Evolutionary conservation across 192 early-diverging fungal species (phyloP).

Genomic region (Entrophospora sp.): DNA sequence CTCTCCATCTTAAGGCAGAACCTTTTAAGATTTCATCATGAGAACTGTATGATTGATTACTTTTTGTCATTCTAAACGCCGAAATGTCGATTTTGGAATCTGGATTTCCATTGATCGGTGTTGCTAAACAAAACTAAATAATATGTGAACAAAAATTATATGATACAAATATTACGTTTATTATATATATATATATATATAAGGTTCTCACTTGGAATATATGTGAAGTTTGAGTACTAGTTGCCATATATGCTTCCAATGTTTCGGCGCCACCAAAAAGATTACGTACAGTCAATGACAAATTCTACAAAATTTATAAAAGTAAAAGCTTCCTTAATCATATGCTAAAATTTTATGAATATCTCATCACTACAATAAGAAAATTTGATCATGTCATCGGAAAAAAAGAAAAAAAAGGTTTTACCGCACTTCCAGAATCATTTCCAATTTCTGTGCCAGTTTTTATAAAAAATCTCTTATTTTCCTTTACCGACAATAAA

Average conservation of each 20-base stretch:
- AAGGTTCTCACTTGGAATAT: conserved; percentile 40
- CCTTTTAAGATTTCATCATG: conserved; percentile 69
- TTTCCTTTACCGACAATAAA: conserved; percentile 61
- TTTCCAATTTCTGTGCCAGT: conserved; percentile 90
- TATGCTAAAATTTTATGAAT: no score
- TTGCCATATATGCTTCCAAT: conserved; percentile 60
- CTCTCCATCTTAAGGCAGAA: conserved; percentile 45
- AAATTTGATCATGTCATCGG: neutral
- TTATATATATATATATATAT: no score
- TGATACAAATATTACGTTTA: no score
- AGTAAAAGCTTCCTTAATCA: neutral
- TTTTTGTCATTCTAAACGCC: conserved; percentile 55
- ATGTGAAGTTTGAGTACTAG: conserved; percentile 62
- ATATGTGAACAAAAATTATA: conserved; percentile 21
- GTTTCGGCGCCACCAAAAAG: conserved; percentile 84
- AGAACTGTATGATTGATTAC: conserved; percentile 54
- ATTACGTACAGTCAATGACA: conserved; percentile 66
- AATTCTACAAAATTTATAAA: conserved; percentile 22
- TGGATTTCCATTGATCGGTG: conserved; percentile 67
- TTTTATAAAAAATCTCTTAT: conserved; percentile 59
- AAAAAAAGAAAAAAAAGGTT: neutral
- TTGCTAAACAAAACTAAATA: conserved; percentile 46
- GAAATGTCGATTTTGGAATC: conserved; percentile 53
- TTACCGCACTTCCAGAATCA: conserved; percentile 81
- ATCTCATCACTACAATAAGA: no score